Percentiles rank a stretch among this genome's conserved stretches.
These are phyloP conservation scores for Coccomyxa sp. DNA, from an alignment of 139 green algal genomes.

Conservation along the genomic window DNA sequence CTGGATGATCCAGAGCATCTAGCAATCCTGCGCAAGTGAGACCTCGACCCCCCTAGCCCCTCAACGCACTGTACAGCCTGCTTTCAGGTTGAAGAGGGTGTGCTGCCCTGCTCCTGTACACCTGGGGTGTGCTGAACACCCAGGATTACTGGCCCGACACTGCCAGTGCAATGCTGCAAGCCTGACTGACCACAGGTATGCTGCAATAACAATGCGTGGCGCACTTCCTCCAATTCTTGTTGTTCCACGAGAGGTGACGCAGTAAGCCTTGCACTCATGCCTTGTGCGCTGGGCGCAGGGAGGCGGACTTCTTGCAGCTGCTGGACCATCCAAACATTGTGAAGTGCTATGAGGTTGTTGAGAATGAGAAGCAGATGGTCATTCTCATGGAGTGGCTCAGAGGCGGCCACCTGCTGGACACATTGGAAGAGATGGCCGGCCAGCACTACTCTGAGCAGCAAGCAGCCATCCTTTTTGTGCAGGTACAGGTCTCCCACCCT, in stretches of 20 bases:
- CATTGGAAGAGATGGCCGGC: constrained; percentile 33
- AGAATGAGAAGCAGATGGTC: constrained; percentile 32
- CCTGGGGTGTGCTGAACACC: no score
- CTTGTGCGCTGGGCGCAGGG: constrained; percentile 15
- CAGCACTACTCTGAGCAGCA: constrained; percentile 42
- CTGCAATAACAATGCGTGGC: no score
- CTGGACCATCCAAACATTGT: constrained; percentile 71
- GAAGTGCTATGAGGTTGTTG: constrained; percentile 38
- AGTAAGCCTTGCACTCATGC: background rate
- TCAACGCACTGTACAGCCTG: background rate
- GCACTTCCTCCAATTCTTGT: no score
- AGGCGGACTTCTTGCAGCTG: constrained; percentile 55
- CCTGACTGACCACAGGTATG: no score
- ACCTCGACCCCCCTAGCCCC: background rate
- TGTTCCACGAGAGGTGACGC: no score
- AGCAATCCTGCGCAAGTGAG: constrained; percentile 15
- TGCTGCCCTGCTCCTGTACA: no score
- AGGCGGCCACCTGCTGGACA: constrained; percentile 38
- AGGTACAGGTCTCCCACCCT: constrained; percentile 7
- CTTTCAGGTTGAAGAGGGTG: background rate
- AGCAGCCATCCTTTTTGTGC: constrained; percentile 34
- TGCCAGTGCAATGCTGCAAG: no score
- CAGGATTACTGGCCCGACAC: no score
- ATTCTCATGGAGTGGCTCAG: constrained; percentile 48
- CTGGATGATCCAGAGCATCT: constrained; percentile 17